phyloP scores from a whole-genome alignment of 305 asterid genomes.

The Solanum hybrid region DNA sequence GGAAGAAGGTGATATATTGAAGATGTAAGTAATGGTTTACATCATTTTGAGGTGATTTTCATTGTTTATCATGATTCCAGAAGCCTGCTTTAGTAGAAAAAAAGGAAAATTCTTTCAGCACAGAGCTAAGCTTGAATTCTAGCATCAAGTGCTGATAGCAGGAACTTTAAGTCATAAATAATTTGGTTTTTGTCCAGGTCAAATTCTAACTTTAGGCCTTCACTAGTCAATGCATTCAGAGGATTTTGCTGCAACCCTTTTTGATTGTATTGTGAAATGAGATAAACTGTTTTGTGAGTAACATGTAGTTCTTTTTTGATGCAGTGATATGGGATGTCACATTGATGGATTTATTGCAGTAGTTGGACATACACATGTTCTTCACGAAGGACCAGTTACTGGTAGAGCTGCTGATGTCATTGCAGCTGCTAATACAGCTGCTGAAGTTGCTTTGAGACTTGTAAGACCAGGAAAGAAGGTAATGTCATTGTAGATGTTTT shows the following conservation, averaged over 20 bases:
- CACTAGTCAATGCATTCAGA: not conserved
- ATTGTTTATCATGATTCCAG: not conserved
- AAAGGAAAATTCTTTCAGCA: not conserved
- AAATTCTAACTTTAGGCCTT: not conserved
- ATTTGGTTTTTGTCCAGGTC: not conserved
- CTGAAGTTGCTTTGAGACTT: slow-evolving; percentile 36
- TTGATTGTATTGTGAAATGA: not conserved
- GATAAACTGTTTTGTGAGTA: not conserved
- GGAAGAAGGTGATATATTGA: slow-evolving; percentile 51
- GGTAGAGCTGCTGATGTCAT: slow-evolving; percentile 41
- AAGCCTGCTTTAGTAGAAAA: not conserved
- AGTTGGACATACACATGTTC: slow-evolving; percentile 39
- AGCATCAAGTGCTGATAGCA: not conserved
- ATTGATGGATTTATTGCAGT: slow-evolving; percentile 62
- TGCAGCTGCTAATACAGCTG: slow-evolving; percentile 34
- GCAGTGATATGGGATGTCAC: slow-evolving; percentile 80
- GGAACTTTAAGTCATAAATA: not conserved
- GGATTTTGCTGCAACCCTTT: not conserved
- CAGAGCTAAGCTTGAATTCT: not conserved
- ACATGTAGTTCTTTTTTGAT: not conserved
- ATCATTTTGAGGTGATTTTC: not conserved
- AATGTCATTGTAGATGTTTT: not conserved
- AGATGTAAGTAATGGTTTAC: slow-evolving; percentile 37
- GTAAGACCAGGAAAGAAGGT: slow-evolving; percentile 41
- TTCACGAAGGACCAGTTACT: slow-evolving; percentile 30